Base-by-base conservation (phyloP, 2,329 filamentous ascomycete species). In the Colletotrichum magnum region DNA sequence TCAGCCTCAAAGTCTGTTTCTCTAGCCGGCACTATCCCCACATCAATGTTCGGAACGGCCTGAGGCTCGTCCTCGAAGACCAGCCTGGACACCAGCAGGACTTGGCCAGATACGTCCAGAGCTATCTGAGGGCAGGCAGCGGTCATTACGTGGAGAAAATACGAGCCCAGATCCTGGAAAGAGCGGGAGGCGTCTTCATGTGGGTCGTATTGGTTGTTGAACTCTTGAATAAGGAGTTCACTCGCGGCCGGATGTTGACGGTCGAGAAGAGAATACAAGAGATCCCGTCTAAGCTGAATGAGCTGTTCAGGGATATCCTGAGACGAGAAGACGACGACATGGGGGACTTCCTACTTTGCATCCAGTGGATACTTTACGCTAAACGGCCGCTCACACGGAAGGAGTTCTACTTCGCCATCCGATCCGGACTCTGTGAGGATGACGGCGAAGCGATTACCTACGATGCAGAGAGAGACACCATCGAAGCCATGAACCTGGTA, bases 301-400 rank as follows among this genome's bases (percentile, higher is more conserved):
- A 82, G 0, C 73, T 87, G 0, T 86, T 87, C 68, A 76, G 75
- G 28, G 73, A 84, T 36, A 82, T 85, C 5, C 59, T 86, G 50
- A 78, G 64, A 5, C 76, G 82, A 48, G 83, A 87, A 68, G 32
- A 60, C 4, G 64, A 77, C 1, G 78, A 83, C 45, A 75, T 78
- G 63, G 76, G 82, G 5, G 74, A 77, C 9, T 68, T 85, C 4
- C 32, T 78, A 0, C 69, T 83, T 21, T 84, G 80, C 64, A 68
- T 86, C 3, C 79, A 82, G 47, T 86, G 82, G 80, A 75, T 87
- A 6, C 73, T 86, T 0, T 86, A 77, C 53, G 77, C 84, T 15
- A 76, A 73, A 26, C 72, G 75, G 13, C 79, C 82, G 2, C 71
- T 85, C 12, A 75, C 50, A 1, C 76, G 65, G 0, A 71, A 79